Evolutionary conservation across 1,284 basidiomycete species (phyloP).

Genomic region (Trametes pubescens): DNA sequence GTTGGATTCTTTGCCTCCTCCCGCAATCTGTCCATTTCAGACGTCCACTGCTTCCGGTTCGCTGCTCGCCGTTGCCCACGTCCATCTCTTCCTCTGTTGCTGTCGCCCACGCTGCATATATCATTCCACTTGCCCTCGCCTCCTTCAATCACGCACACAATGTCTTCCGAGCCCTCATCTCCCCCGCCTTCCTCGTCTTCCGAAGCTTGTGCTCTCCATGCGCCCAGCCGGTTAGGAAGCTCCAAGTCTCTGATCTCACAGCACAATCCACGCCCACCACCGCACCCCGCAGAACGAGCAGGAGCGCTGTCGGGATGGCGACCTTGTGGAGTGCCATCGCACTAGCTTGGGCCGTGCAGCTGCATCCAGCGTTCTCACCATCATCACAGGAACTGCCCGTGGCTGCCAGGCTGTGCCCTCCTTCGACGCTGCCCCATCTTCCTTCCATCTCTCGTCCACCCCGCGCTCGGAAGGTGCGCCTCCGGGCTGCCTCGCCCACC

Average conservation of each 20-base stretch:
- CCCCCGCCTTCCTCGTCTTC: neutral
- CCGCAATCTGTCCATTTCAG: slow-evolving; percentile 14
- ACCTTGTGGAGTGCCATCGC: slow-evolving; percentile 15
- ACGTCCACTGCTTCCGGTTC: neutral
- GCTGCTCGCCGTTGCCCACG: neutral
- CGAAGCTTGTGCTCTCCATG: neutral
- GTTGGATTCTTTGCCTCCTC: neutral
- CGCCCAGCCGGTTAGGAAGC: neutral
- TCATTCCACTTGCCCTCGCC: neutral
- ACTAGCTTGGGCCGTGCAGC: neutral
- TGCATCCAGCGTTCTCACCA: slow-evolving; percentile 10
- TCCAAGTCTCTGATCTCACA: slow-evolving; percentile 1
- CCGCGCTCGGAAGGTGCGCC: slow-evolving; percentile 12
- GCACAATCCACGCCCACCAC: slow-evolving; percentile 1
- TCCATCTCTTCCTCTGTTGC: neutral
- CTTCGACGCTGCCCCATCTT: slow-evolving; percentile 15
- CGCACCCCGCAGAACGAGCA: slow-evolving; percentile 2
- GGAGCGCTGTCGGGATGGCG: slow-evolving; percentile 23
- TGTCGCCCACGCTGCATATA: neutral
- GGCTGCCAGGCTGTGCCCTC: slow-evolving; percentile 27
- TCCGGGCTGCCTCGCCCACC: slow-evolving; percentile 13
- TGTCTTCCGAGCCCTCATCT: neutral
- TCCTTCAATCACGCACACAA: neutral
- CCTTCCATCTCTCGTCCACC: slow-evolving; percentile 1
- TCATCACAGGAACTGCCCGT: slow-evolving; percentile 29